phyloP scores from a whole-genome alignment of 2,329 filamentous ascomycete genomes.

The Xylaria sp. region DNA sequence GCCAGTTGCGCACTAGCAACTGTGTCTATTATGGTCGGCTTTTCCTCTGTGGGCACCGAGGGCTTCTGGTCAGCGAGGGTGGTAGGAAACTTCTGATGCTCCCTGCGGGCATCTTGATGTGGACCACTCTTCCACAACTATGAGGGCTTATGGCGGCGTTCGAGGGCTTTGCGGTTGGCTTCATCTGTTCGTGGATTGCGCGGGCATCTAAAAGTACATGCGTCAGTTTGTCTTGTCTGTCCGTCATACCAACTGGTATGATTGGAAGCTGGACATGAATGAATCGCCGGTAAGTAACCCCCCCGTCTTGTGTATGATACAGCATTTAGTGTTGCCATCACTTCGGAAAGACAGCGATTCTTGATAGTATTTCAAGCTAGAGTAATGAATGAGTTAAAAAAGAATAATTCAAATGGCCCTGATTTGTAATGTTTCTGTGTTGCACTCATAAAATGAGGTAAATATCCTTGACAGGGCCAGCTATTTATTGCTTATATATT shows the following conservation, averaged over 20 bases:
- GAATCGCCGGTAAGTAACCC: conserved; percentile 39
- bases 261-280: conserved; percentile 14
- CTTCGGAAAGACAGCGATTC: conserved; percentile 18
- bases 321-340: conserved; percentile 1
- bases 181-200: conserved; percentile 6
- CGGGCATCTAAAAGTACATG: conserved; percentile 11
- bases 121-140: conserved; percentile 42
- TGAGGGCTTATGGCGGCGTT: conserved; percentile 44
- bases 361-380: conserved; percentile 15
- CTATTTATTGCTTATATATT: too few species aligned
- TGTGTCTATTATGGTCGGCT: conserved; percentile 36
- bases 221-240: conserved; percentile 1
- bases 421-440: too few species aligned
- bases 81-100: conserved; percentile 43
- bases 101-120: conserved; percentile 36
- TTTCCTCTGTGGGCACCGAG: conserved; percentile 45
- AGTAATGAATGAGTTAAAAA: not conserved
- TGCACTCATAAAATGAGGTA: too few species aligned
- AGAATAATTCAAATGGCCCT: too few species aligned
- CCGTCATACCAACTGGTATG: conserved; percentile 11
- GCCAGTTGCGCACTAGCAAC: conserved; percentile 12
- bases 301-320: conserved; percentile 16
- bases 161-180: conserved; percentile 37
- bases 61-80: conserved; percentile 41
- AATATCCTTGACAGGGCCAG: too few species aligned